These are phyloP conservation scores for Hygrophorus pudorinus DNA, from an alignment of 768 basidiomycete species.

Conservation along the genomic window DNA sequence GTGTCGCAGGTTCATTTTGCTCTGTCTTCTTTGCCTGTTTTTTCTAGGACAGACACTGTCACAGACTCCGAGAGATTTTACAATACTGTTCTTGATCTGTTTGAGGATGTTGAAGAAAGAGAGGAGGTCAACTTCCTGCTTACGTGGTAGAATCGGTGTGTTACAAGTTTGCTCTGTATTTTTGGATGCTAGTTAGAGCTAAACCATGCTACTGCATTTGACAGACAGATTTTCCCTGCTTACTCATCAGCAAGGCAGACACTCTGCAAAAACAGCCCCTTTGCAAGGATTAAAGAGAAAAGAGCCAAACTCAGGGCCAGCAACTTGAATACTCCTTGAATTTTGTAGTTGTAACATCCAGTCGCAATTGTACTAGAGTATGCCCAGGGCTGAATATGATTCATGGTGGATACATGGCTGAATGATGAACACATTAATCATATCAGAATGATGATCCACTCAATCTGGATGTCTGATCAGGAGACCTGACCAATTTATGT, in stretches of 20 bases:
- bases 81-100: conserved; percentile 2
- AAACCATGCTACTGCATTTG: too few species aligned
- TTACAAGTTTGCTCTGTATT: not conserved
- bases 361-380: not conserved
- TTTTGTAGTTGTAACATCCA: not conserved
- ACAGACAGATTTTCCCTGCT: not conserved
- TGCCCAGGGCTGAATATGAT: too few species aligned
- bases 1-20: conserved; percentile 8
- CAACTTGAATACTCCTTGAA: not conserved
- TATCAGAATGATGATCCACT: too few species aligned
- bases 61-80: too few species aligned
- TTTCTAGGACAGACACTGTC: too few species aligned
- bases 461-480: too few species aligned
- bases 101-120: conserved; percentile 3
- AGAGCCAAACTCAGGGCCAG: not conserved
- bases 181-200: too few species aligned
- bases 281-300: conserved; percentile 1
- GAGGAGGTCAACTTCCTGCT: conserved; percentile 3
- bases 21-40: conserved; percentile 3
- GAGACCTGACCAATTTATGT: too few species aligned
- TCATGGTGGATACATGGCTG: too few species aligned
- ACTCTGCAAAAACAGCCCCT: not conserved
- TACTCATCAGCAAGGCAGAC: not conserved
- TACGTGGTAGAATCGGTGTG: conserved; percentile 7
- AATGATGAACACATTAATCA: too few species aligned